Conservation (phyloP, 495 filamentous ascomycete genomes). For the Podospora fimiseda region DNA sequence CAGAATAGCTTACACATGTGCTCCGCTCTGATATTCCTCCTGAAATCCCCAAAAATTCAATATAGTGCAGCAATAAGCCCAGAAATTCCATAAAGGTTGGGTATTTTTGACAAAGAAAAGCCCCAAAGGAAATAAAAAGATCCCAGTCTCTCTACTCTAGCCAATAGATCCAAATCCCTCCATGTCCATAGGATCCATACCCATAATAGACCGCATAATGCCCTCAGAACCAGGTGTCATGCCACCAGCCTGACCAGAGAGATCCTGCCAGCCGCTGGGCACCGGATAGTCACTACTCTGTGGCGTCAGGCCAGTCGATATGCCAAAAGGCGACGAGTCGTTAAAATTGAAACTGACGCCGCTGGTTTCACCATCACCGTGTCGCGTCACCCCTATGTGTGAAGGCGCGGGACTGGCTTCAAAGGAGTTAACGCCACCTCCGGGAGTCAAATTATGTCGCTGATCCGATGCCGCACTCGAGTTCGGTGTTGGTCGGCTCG, state of each 20-base stretch:
- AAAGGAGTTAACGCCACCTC: conserved; percentile 31
- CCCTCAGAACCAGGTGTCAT: conserved; percentile 47
- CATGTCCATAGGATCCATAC: conserved; percentile 40
- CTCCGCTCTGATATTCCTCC: no score
- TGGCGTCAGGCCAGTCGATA: conserved; percentile 25
- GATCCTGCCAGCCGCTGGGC: conserved; percentile 33
- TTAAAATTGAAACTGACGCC: conserved; percentile 29
- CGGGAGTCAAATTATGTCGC: conserved; percentile 22
- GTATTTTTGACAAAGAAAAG: no score
- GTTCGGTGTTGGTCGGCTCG: conserved; percentile 46
- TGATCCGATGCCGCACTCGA: conserved; percentile 44
- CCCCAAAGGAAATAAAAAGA: not conserved
- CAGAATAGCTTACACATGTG: no score
- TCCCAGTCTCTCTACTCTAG: not conserved
- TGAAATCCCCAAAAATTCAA: no score
- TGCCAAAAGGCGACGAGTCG: conserved; percentile 24
- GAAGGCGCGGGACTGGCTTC: conserved; percentile 38
- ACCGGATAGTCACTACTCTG: conserved; percentile 31
- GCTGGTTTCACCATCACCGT: conserved; percentile 8
- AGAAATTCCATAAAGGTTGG: no score
- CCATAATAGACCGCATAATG: conserved; percentile 43
- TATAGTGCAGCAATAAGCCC: no score
- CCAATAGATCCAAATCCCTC: conserved; percentile 20
- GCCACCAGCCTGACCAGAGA: conserved; percentile 28
- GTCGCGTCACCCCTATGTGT: conserved; percentile 24